Evolutionary conservation across 331 rosid species (phyloP), one percentile per base, ranked within the genome.

Genomic region (Acacia concinna): DNA sequence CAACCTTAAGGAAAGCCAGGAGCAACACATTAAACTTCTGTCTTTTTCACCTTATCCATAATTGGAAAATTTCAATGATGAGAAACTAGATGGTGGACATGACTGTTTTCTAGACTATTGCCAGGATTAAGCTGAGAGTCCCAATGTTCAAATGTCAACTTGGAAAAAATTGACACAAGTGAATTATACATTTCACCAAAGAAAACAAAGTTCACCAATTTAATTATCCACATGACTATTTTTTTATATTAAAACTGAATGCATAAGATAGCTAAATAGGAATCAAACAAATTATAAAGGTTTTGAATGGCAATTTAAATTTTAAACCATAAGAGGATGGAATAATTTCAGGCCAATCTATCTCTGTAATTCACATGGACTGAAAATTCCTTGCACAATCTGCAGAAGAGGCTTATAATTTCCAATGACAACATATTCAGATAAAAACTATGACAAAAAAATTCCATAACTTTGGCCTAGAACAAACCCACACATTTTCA

Each of bases 1-100:
- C 92, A 96, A 86, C 82, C 99, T 96, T 78, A 34, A 84, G 82
- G 54, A 76, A 59, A 56, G 44, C 76, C 70, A 38, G 49, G 63
- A 43, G 54, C 23, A 2, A 46, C 21, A 59, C 6, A 25, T 21
- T 32, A 70, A 77, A 68, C 28, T 47, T 82, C 41, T 43, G 28
- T 20, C 71, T 71, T 13, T 57, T 11, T 66, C 21, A n/a, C 40
- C 52, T 65, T 67, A 68, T 35, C 25, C 23, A 43, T 28, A 44
- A 66, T 40, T 64, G 43, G 60, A 8, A 69, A 74, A 34, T 15
- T 73, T 23, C 77, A 40, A 35, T 68, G 34, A 65, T 43, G 62
- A n/a, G 32, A n/a, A 34, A 73, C 38, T 43, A 25, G 60, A 25
- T 64, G 54, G 27, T 43, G 28, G 73, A 12, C 34, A 38, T 8